phyloP scores from a whole-genome alignment of 176 grass and related monocot species.

The Ensete glaucum region DNA sequence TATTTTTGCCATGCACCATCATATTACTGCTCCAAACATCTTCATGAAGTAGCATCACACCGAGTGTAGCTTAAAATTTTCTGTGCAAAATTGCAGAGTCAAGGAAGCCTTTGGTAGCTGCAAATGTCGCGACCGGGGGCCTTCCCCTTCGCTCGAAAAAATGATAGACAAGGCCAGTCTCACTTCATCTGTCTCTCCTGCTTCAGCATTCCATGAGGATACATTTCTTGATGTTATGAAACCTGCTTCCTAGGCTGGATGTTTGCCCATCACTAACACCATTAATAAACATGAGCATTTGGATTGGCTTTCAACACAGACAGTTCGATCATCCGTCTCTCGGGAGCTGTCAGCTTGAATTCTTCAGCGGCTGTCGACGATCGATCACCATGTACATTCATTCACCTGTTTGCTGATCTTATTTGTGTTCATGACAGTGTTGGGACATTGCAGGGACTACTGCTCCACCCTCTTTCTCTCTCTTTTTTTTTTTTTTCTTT shows the following conservation, averaged over 20 bases:
- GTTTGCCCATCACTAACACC: no score
- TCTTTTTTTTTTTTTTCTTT: background rate
- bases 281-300: slow-evolving; percentile 24
- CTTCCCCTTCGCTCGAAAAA: slow-evolving; percentile 58
- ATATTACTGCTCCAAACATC: no score
- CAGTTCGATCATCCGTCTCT: slow-evolving; percentile 37
- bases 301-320: slow-evolving; percentile 9
- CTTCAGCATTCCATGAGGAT: slow-evolving; percentile 49
- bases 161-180: slow-evolving; percentile 34
- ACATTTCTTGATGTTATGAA: slow-evolving; percentile 74
- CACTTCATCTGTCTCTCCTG: slow-evolving; percentile 28
- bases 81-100: slow-evolving; percentile 33
- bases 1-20: background rate
- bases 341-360: slow-evolving; percentile 34
- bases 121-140: slow-evolving; percentile 60
- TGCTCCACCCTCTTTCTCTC: background rate
- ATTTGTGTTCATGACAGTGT: slow-evolving; percentile 10
- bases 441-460: background rate
- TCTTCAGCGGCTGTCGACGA: slow-evolving; percentile 33
- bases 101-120: slow-evolving; percentile 80
- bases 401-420: slow-evolving; percentile 16
- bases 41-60: no score
- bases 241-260: slow-evolving; percentile 33
- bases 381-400: slow-evolving; percentile 35
- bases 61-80: background rate